phyloP scores from a whole-genome alignment of 768 basidiomycete species.

The Boletus vinaceobasis region DNA sequence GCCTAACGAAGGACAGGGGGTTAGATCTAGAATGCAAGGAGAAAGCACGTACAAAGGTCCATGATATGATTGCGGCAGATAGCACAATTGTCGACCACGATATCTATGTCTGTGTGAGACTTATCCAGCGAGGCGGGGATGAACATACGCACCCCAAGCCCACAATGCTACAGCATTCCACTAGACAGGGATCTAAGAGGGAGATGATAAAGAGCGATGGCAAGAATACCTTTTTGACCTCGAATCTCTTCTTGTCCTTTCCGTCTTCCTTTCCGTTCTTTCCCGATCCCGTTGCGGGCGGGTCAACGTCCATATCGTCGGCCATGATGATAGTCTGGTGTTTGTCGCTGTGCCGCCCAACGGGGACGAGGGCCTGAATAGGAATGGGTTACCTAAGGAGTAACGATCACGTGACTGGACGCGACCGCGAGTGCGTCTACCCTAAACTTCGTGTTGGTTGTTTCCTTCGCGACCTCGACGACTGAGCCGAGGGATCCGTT shows the following conservation, averaged over 20 bases:
- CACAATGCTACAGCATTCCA: slow-evolving; percentile 99
- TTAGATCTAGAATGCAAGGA: not conserved
- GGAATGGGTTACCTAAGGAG: slow-evolving; percentile 15
- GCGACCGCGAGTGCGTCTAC: slow-evolving; percentile 38
- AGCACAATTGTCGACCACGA: slow-evolving; percentile 98
- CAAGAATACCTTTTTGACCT: slow-evolving; percentile 90
- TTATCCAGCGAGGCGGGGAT: not conserved
- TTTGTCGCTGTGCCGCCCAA: not conserved
- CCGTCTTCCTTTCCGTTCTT: slow-evolving; percentile 51
- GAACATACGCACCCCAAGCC: slow-evolving; percentile 81
- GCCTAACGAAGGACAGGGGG: slow-evolving; percentile 47
- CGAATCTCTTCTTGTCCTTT: slow-evolving; percentile 84
- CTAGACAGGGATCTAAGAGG: slow-evolving; percentile 39
- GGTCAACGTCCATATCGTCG: slow-evolving; percentile 73
- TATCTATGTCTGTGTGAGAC: slow-evolving; percentile 53
- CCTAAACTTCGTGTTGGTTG: slow-evolving; percentile 35
- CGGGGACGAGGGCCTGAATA: not conserved
- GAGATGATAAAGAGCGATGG: not conserved
- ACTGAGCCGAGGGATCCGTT: not conserved
- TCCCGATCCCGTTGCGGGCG: slow-evolving; percentile 32
- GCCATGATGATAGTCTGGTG: slow-evolving; percentile 39
- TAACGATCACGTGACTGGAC: slow-evolving; percentile 35
- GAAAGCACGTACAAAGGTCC: slow-evolving; percentile 82
- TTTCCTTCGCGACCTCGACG: slow-evolving; percentile 30
- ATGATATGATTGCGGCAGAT: slow-evolving; percentile 99